A percentile compares a stretch with the other conserved stretches of the same genome.
phyloP scores from a whole-genome alignment of 441 rosid genomes.

The Pelargonium citronellum region DNA sequence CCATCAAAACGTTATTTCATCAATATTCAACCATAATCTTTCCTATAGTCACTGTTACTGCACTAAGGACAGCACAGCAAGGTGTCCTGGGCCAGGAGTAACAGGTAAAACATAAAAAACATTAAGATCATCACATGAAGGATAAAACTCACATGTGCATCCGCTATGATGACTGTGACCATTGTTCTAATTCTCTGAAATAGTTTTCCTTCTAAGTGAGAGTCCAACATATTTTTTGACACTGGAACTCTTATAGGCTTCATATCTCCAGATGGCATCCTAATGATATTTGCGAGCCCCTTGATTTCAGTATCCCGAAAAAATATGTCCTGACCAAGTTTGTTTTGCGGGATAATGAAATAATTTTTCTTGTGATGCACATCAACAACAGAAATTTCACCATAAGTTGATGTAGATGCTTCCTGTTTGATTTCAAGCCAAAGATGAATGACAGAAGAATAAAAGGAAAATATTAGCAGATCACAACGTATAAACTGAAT shows the following conservation, averaged over 20 bases:
- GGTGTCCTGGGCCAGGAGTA: not conserved
- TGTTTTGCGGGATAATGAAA: slow-evolving; percentile 82
- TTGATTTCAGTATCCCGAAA: slow-evolving; percentile 62
- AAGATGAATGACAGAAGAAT: slow-evolving; percentile 12
- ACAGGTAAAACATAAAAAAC: slow-evolving; percentile 9
- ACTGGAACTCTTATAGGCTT: slow-evolving; percentile 87
- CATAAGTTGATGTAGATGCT: slow-evolving; percentile 40
- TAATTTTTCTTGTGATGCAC: slow-evolving; percentile 71
- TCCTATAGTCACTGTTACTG: not conserved
- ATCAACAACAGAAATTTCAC: slow-evolving; percentile 54
- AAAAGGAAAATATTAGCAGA: slow-evolving; percentile 3
- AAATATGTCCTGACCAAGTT: slow-evolving; percentile 91
- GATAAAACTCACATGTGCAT: slow-evolving; percentile 57
- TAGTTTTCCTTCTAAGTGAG: slow-evolving; percentile 64
- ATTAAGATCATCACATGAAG: slow-evolving; percentile 13
- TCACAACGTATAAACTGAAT: not conserved
- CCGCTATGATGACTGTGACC: slow-evolving; percentile 70
- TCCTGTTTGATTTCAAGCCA: slow-evolving; percentile 40
- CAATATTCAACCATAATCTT: not conserved
- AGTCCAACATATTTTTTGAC: slow-evolving; percentile 74
- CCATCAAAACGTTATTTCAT: not conserved
- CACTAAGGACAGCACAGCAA: not conserved
- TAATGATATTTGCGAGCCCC: slow-evolving; percentile 49
- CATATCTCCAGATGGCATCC: slow-evolving; percentile 90
- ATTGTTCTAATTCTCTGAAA: slow-evolving; percentile 48